Conservation (phyloP, 2,329 filamentous ascomycete genomes). For the Aspergillus alliaceus region DNA sequence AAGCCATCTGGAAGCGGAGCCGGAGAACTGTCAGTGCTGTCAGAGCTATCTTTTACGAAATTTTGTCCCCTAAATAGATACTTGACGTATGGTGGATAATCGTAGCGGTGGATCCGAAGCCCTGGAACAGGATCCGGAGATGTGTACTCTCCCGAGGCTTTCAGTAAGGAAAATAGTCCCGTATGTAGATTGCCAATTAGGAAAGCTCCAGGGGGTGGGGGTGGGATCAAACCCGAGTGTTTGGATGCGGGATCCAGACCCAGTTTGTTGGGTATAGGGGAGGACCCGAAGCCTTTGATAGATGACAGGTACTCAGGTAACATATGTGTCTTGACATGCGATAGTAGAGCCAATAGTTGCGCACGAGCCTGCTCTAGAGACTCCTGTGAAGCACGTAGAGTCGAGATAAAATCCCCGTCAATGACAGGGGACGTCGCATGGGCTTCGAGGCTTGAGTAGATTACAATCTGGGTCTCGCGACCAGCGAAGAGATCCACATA, state of each 20-base stretch:
- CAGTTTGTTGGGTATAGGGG: not conserved
- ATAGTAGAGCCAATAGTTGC: slow-evolving; percentile 30
- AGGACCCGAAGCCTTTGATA: not conserved
- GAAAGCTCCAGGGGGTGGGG: slow-evolving; percentile 29
- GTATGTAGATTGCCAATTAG: slow-evolving; percentile 40
- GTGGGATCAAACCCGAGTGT: slow-evolving; percentile 21
- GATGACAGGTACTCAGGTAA: slow-evolving; percentile 7
- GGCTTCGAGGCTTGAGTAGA: slow-evolving; percentile 43
- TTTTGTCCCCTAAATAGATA: slow-evolving; percentile 32
- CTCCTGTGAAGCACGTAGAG: slow-evolving; percentile 10
- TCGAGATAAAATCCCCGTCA: slow-evolving; percentile 8
- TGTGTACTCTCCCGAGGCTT: slow-evolving; percentile 16
- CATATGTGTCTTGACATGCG: slow-evolving; percentile 25
- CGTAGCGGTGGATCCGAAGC: slow-evolving; percentile 28
- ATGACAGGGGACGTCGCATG: not conserved
- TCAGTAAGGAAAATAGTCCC: slow-evolving; percentile 30
- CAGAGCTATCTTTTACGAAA: not conserved
- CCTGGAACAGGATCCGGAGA: slow-evolving; percentile 14
- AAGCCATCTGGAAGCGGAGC: slow-evolving; percentile 31
- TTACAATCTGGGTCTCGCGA: slow-evolving; percentile 42
- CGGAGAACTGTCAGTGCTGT: not conserved
- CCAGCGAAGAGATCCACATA: slow-evolving; percentile 40
- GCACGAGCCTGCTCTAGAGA: slow-evolving; percentile 18
- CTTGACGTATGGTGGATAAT: slow-evolving; percentile 36
- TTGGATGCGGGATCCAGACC: slow-evolving; percentile 1